Evolutionary conservation across 2,329 filamentous ascomycete species (phyloP).

Genomic region (Trichoderma semiorbis): DNA sequence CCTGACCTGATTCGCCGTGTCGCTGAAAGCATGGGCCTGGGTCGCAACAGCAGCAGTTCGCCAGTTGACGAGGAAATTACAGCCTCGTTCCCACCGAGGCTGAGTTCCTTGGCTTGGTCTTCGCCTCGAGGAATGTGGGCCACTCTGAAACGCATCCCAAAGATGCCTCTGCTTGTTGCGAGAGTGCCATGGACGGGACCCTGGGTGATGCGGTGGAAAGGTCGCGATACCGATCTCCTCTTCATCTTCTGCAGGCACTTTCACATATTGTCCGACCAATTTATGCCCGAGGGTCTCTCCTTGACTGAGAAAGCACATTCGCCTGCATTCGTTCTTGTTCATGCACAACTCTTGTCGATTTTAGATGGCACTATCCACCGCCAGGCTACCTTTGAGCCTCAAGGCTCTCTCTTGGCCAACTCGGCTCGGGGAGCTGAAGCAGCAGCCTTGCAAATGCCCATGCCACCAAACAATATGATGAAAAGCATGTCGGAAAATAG

Average conservation of each 20-base stretch:
- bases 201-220: conserved; percentile 83
- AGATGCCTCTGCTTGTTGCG: conserved; percentile 63
- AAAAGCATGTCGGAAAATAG: conserved; percentile 87
- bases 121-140: conserved; percentile 47
- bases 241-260: conserved; percentile 91
- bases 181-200: conserved; percentile 81
- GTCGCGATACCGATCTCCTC: conserved; percentile 82
- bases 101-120: conserved; percentile 58
- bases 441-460: conserved; percentile 57
- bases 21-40: conserved; percentile 64
- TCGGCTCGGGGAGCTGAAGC: conserved; percentile 58
- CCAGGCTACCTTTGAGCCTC: conserved; percentile 53
- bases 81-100: conserved; percentile 63
- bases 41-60: conserved; percentile 46
- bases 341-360: conserved; percentile 75
- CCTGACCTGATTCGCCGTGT: conserved; percentile 67
- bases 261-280: conserved; percentile 73
- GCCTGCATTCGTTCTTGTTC: conserved; percentile 75
- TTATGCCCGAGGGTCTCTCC: conserved; percentile 55
- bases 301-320: conserved; percentile 58
- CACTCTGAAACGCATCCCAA: conserved; percentile 62
- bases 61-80: conserved; percentile 61
- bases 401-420: conserved; percentile 44
- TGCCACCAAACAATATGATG: conserved; percentile 65
- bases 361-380: conserved; percentile 82